Conservation (phyloP, 306 rosid species). For the Cicer judaicum region DNA sequence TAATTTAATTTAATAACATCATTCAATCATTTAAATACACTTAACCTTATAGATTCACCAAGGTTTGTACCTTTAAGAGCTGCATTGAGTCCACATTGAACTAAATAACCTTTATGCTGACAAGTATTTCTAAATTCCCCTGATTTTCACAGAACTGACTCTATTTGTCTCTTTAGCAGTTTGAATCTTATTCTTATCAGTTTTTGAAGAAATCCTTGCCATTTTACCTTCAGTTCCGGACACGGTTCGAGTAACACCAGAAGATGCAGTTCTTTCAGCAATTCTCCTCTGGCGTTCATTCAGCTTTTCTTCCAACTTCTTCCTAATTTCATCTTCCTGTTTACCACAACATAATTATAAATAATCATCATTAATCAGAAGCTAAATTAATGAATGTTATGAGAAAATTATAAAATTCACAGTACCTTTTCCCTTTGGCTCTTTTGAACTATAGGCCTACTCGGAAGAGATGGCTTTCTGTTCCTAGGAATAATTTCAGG, state of each 20-base stretch:
- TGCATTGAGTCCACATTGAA: not conserved
- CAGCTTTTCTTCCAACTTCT: conserved; percentile 60
- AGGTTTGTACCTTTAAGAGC: not conserved
- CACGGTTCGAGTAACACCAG: conserved; percentile 42
- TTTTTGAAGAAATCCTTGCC: conserved; percentile 48
- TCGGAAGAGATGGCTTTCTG: conserved; percentile 47
- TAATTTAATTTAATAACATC: conserved; percentile 20
- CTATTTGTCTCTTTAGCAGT: conserved; percentile 48
- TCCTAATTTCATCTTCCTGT: conserved; percentile 72
- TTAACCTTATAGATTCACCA: conserved; percentile 27
- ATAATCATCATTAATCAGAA: conserved; percentile 21
- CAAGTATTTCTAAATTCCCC: conserved; percentile 48
- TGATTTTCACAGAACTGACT: conserved; percentile 52
- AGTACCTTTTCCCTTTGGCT: conserved; percentile 68
- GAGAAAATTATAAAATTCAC: conserved; percentile 1
- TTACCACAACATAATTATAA: conserved; percentile 14
- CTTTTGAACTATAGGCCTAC: conserved; percentile 58
- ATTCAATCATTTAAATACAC: conserved; percentile 39
- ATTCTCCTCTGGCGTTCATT: conserved; percentile 69
- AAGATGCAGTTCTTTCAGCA: conserved; percentile 66
- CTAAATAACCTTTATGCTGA: conserved; percentile 10
- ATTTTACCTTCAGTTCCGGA: conserved; percentile 47
- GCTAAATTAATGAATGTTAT: conserved; percentile 13
- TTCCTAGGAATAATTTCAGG: conserved; percentile 47
- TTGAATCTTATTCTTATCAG: conserved; percentile 52